These are phyloP conservation scores for Kodamaea arcana DNA, from an alignment of 1,139 yeast species.

Conservation along the genomic window DNA sequence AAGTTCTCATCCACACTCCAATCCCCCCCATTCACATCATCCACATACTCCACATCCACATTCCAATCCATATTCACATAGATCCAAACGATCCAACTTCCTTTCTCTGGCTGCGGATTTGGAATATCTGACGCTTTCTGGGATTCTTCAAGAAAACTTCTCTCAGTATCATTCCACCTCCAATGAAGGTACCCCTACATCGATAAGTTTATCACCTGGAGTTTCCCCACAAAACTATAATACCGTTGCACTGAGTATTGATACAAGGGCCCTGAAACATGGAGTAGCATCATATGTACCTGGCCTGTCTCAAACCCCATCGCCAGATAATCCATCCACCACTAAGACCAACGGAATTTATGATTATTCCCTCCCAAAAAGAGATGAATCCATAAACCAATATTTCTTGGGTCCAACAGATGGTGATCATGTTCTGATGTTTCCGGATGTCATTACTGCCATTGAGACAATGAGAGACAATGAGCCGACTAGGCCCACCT, in stretches of 20 bases:
- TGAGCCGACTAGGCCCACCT: slow-evolving; percentile 40
- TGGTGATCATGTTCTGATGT: slow-evolving; percentile 30
- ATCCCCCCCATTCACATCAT: too few relatives aligned
- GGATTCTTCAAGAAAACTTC: slow-evolving; percentile 57
- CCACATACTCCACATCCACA: neutral
- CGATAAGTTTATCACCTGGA: slow-evolving; percentile 34
- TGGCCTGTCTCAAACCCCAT: slow-evolving; percentile 12
- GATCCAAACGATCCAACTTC: slow-evolving; percentile 37
- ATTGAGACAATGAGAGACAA: slow-evolving; percentile 39
- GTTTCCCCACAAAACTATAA: slow-evolving; percentile 30
- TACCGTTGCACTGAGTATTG: slow-evolving; percentile 1
- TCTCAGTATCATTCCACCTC: slow-evolving; percentile 29
- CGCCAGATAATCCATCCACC: slow-evolving; percentile 12
- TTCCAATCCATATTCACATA: neutral
- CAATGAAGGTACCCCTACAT: slow-evolving; percentile 41
- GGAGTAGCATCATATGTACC: slow-evolving; percentile 11
- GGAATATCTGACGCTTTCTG: slow-evolving; percentile 76
- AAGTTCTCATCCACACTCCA: too few relatives aligned
- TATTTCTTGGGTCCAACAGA: slow-evolving; percentile 52
- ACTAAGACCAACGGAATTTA: slow-evolving; percentile 5
- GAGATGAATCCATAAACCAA: slow-evolving; percentile 54
- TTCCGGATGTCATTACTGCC: slow-evolving; percentile 54
- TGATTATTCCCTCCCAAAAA: slow-evolving; percentile 18
- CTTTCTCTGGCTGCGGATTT: slow-evolving; percentile 74
- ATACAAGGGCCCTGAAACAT: neutral